Conservation (phyloP, 768 basidiomycete genomes). For the Tricholoma furcatifolium region DNA sequence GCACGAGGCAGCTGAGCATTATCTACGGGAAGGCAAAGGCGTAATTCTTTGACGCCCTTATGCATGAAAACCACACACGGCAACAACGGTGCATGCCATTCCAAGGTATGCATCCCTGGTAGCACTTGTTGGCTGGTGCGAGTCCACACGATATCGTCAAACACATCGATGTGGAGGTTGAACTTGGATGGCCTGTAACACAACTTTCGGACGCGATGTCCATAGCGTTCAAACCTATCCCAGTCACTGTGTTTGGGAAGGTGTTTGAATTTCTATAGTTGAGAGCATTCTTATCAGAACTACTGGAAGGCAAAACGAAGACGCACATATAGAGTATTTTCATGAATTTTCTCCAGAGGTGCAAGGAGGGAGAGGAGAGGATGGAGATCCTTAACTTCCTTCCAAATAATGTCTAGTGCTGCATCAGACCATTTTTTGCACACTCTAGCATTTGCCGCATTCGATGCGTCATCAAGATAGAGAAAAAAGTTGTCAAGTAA, state of each 20-base stretch:
- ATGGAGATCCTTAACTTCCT: slow-evolving; percentile 43
- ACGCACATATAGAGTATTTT: slow-evolving; percentile 25
- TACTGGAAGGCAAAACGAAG: background rate
- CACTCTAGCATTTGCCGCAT: no score
- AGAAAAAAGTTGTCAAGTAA: no score
- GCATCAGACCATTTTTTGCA: no score
- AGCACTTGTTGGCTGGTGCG: slow-evolving; percentile 51
- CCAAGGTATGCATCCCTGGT: slow-evolving; percentile 51
- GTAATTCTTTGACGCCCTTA: slow-evolving; percentile 40
- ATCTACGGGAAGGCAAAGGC: slow-evolving; percentile 21
- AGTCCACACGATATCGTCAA: slow-evolving; percentile 58
- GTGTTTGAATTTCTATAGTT: slow-evolving; percentile 37
- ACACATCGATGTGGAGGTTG: slow-evolving; percentile 26
- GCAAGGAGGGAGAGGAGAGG: slow-evolving; percentile 49
- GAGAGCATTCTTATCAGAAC: background rate
- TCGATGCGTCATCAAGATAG: no score
- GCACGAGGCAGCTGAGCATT: slow-evolving; percentile 18
- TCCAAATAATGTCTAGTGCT: slow-evolving; percentile 20
- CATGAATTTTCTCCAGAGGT: slow-evolving; percentile 33
- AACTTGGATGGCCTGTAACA: slow-evolving; percentile 16
- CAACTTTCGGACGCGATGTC: slow-evolving; percentile 43
- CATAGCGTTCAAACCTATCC: slow-evolving; percentile 54
- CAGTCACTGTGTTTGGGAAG: slow-evolving; percentile 49
- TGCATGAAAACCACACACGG: slow-evolving; percentile 58
- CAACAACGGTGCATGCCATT: slow-evolving; percentile 39